Conservation (phyloP, 768 basidiomycete species). For the Suillus luteus region DNA sequence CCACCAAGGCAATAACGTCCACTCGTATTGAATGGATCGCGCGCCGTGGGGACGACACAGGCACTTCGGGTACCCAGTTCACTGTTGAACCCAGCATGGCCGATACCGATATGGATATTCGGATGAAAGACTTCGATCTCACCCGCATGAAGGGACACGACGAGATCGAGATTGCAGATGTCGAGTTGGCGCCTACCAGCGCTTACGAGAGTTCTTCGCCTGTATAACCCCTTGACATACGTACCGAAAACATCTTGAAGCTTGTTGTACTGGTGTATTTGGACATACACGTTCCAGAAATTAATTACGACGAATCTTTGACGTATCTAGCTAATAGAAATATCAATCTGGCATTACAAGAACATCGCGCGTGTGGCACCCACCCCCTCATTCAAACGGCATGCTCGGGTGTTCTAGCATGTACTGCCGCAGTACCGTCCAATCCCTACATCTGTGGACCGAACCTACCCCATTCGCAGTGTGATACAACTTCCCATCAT, state of each 20-base stretch:
- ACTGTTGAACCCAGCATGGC: slow-evolving; percentile 21
- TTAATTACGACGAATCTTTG: background rate
- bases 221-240: slow-evolving; percentile 4
- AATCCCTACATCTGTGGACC: slow-evolving; percentile 36
- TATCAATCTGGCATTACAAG: slow-evolving; percentile 2
- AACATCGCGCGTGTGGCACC: background rate
- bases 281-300: background rate
- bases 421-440: slow-evolving; percentile 32
- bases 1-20: slow-evolving; percentile 17
- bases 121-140: slow-evolving; percentile 8
- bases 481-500: slow-evolving; percentile 28
- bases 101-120: slow-evolving; percentile 23
- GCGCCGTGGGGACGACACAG: slow-evolving; percentile 16
- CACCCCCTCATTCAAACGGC: slow-evolving; percentile 20
- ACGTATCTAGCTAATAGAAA: slow-evolving; percentile 1
- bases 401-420: slow-evolving; percentile 31
- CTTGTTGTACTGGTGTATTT: background rate
- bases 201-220: slow-evolving; percentile 1
- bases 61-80: slow-evolving; percentile 22
- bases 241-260: background rate
- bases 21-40: slow-evolving; percentile 29
- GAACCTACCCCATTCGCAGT: slow-evolving; percentile 33
- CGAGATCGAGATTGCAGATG: slow-evolving; percentile 5
- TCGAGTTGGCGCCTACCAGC: background rate
- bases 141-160: slow-evolving; percentile 1